Evolutionary conservation across 2,329 filamentous ascomycete species (phyloP).

Genomic region (Xylariaceae sp.): DNA sequence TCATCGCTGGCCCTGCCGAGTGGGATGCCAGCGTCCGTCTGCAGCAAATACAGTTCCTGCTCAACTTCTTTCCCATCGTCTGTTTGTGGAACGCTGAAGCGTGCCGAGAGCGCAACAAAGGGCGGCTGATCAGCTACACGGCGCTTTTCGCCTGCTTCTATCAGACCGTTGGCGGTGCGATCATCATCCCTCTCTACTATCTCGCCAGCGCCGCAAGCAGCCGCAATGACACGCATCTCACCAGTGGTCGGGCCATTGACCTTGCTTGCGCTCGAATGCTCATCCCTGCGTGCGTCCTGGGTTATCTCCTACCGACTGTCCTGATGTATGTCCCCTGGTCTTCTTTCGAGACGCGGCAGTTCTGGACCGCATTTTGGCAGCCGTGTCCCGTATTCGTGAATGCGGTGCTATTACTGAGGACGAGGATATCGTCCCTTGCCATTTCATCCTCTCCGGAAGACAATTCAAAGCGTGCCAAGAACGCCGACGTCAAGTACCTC

Average conservation of each 20-base stretch:
- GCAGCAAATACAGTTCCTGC: constrained; percentile 25
- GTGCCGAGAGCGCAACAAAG: constrained; percentile 14
- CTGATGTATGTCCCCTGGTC: constrained; percentile 18
- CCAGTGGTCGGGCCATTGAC: constrained; percentile 13
- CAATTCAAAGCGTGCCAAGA: not conserved
- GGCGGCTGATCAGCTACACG: constrained; percentile 20
- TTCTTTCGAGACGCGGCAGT: constrained; percentile 13
- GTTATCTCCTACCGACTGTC: constrained; percentile 22
- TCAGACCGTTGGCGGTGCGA: constrained; percentile 20
- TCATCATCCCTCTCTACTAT: constrained; percentile 24
- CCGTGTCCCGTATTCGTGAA: constrained; percentile 19
- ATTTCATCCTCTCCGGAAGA: constrained; percentile 1
- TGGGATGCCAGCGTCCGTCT: constrained; percentile 20
- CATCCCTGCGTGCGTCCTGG: constrained; percentile 17
- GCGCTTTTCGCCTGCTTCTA: constrained; percentile 21
- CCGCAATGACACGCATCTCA: constrained; percentile 14
- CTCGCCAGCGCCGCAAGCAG: constrained; percentile 10
- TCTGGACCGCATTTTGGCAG: constrained; percentile 25
- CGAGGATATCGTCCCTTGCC: too few species aligned
- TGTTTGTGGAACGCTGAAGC: constrained; percentile 23
- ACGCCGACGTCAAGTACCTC: constrained; percentile 21
- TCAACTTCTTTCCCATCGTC: constrained; percentile 22
- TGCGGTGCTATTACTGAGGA: constrained; percentile 16
- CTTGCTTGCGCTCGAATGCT: constrained; percentile 16
- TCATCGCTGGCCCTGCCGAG: constrained; percentile 19